Conservation (phyloP, 2,329 filamentous ascomycete genomes). For the Exophiala phaeomuriformis region DNA sequence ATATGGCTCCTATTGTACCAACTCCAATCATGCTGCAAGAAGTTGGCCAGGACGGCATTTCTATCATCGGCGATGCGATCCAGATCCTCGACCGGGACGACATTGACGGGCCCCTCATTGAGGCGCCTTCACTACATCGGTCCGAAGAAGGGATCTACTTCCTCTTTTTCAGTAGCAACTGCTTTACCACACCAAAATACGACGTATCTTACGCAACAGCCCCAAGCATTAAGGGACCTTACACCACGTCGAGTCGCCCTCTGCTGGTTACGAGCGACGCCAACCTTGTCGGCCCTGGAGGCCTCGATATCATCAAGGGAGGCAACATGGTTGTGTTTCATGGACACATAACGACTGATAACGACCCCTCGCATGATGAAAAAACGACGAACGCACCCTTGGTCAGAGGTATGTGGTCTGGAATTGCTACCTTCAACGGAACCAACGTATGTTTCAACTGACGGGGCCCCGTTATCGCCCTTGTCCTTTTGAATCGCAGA, state of each 20-base stretch:
- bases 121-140: slow-evolving; percentile 50
- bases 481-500: neutral
- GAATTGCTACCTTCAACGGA: slow-evolving; percentile 13
- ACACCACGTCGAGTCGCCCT: slow-evolving; percentile 32
- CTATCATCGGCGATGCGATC: slow-evolving; percentile 45
- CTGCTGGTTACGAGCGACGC: slow-evolving; percentile 33
- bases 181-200: slow-evolving; percentile 49
- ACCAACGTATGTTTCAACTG: slow-evolving; percentile 11
- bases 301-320: slow-evolving; percentile 25
- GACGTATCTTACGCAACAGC: slow-evolving; percentile 55
- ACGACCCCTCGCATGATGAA: slow-evolving; percentile 13
- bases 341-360: slow-evolving; percentile 21
- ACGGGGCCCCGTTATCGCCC: neutral
- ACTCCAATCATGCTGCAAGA: slow-evolving; percentile 39
- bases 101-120: slow-evolving; percentile 55
- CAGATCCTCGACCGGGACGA: slow-evolving; percentile 58
- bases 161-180: slow-evolving; percentile 57
- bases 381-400: slow-evolving; percentile 16
- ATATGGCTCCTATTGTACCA: slow-evolving; percentile 32
- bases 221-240: slow-evolving; percentile 33
- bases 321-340: slow-evolving; percentile 25
- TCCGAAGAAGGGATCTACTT: slow-evolving; percentile 46
- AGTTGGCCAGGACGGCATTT: slow-evolving; percentile 43
- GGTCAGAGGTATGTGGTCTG: slow-evolving; percentile 24
- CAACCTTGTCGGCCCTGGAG: slow-evolving; percentile 23